Percentiles rank a stretch among this genome's conserved stretches.
Evolutionary conservation across 345 rosid genomes (phyloP).

Genomic region (Citrus maxima): DNA sequence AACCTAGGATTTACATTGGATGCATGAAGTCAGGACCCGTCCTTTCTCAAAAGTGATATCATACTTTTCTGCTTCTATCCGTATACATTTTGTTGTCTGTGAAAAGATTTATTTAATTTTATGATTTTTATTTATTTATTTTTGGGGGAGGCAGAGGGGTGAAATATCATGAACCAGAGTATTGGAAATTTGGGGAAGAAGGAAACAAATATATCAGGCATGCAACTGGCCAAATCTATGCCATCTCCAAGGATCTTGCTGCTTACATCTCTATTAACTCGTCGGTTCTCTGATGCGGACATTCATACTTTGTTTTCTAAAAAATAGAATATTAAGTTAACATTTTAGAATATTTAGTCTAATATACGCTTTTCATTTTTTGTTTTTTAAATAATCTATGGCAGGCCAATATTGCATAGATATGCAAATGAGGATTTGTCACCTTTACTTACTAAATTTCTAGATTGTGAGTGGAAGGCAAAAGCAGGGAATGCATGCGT

Average conservation of each 20-base stretch:
- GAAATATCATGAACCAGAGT: slow-evolving; percentile 88
- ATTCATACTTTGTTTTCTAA: not conserved
- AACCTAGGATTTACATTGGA: slow-evolving; percentile 79
- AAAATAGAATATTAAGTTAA: too few relatives aligned
- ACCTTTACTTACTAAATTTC: not conserved
- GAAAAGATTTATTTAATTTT: not conserved
- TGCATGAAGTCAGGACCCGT: slow-evolving; percentile 99
- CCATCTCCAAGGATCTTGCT: slow-evolving; percentile 88
- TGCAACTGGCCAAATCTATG: slow-evolving; percentile 92
- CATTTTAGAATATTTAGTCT: not conserved
- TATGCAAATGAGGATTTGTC: slow-evolving; percentile 95
- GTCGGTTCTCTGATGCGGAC: slow-evolving; percentile 25
- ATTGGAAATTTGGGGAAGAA: slow-evolving; percentile 89
- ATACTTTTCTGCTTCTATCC: not conserved
- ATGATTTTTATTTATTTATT: not conserved
- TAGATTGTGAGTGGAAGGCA: slow-evolving; percentile 75
- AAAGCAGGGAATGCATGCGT: slow-evolving; percentile 67
- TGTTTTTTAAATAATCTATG: not conserved
- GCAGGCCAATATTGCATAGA: slow-evolving; percentile 72
- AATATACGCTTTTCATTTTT: not conserved
- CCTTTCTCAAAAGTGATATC: slow-evolving; percentile 61
- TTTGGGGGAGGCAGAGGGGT: slow-evolving; percentile 42
- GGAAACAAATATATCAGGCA: slow-evolving; percentile 90
- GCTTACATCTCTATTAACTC: slow-evolving; percentile 69
- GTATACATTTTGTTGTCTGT: not conserved